Evolutionary conservation across 495 filamentous ascomycete genomes (phyloP), one percentile per base, ranked within the genome.

Genomic region (Hyaloscypha finlandica): DNA sequence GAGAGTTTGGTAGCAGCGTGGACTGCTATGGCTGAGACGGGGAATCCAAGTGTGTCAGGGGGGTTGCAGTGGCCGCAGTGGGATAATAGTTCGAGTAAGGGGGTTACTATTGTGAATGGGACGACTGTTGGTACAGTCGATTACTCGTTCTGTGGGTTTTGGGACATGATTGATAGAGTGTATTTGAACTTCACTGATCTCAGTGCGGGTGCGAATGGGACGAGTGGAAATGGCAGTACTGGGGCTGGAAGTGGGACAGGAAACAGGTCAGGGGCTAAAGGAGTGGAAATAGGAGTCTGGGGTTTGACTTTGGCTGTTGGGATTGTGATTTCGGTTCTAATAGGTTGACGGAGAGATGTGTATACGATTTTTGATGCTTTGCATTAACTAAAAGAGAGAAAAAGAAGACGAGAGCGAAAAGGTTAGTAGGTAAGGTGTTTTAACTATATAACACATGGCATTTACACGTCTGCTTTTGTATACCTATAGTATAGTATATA

Each of bases 11-110:
- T 76, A 55, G 72, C 69, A 16, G 67, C 76, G 4, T 81, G 79
- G 78, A 77, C 71, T 9, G 71, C 73, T 19, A 79, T 81, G 79
- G 77, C 79, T 9, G 67, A 67, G 51, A 69, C 66, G 14, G 77
- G 66, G 29, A 61, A 45, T 54, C 64, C 64, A 8, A 59, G 30
- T 37, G 58, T 54, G n/a, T 74, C 74, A 2, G 75, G 29, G n/a
- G 73, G 74, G 31, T 22, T 66, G 32, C 14, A 35, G 8, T 80
- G 77, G 77, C 76, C 79, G 55, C 33, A 52, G 20, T 79, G 71
- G 69, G 66, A 59, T 5, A 67, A 55, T 4, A 53, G 51, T 56
- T 59, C 53, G 16, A 74, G 71, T n/a, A 53, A 45, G 31, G 78
- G 77, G 20, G 67, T 78, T 39, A 62, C 74, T 25, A 68, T 80